phyloP scores from a whole-genome alignment of 768 basidiomycete genomes.

The Ephemerocybe angulata region DNA sequence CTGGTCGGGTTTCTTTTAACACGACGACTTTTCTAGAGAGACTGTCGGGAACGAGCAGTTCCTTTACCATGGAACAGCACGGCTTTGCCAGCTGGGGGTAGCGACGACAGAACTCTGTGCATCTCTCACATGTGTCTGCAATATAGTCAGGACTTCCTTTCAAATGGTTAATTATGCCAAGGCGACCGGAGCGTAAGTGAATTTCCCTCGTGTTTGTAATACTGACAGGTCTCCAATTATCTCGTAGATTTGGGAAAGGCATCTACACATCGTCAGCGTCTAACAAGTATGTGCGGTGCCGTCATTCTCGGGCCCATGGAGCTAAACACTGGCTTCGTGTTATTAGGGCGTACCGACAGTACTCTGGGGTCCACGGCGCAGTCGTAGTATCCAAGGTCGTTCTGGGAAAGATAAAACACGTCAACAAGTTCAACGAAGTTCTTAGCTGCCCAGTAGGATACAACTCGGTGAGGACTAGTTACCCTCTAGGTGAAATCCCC shows the following conservation, averaged over 20 bases:
- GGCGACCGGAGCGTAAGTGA: background rate
- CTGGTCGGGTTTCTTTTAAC: background rate
- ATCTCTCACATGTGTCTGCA: background rate
- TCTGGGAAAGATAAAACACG: constrained; percentile 22
- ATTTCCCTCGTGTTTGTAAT: background rate
- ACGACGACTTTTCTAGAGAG: constrained; percentile 12
- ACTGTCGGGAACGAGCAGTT: constrained; percentile 22
- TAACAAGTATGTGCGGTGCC: constrained; percentile 25
- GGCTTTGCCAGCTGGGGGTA: background rate
- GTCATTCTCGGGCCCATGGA: too few species aligned
- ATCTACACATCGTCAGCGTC: constrained; percentile 29
- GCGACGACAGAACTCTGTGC: background rate
- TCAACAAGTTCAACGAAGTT: constrained; percentile 20
- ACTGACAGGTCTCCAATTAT: background rate
- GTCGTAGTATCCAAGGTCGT: constrained; percentile 28
- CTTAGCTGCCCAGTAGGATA: constrained; percentile 23
- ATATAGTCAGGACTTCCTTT: background rate
- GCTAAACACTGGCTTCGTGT: too few species aligned
- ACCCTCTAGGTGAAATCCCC: background rate
- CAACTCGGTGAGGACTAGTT: constrained; percentile 22
- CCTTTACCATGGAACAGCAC: background rate
- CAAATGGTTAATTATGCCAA: background rate
- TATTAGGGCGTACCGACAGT: constrained; percentile 13
- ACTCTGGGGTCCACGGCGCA: constrained; percentile 17
- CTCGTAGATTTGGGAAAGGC: constrained; percentile 24